Percentiles rank a stretch among this genome's conserved stretches.
These are phyloP conservation scores for Trichoderma guizhouense DNA, from an alignment of 2,329 filamentous ascomycete genomes.

Conservation along the genomic window DNA sequence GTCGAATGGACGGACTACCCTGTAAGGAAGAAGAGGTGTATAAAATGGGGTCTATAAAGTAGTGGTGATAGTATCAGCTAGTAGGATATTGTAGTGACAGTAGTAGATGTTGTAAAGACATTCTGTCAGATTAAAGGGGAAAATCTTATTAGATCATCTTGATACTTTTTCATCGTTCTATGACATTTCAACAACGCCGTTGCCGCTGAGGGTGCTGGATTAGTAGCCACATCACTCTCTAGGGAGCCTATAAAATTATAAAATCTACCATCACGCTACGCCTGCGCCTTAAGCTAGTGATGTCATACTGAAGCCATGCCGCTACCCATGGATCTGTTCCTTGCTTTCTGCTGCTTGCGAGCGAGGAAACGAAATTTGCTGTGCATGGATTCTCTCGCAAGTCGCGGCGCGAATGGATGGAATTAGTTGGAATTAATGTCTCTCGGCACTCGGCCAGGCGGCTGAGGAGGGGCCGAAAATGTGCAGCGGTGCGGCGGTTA, in stretches of 20 bases:
- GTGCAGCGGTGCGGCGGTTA: neutral
- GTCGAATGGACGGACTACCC: neutral
- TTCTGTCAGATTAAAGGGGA: too few relatives aligned
- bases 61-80: neutral
- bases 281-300: neutral
- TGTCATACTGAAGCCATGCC: conserved; percentile 8
- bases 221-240: neutral
- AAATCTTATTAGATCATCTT: too few relatives aligned
- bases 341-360: neutral
- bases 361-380: neutral
- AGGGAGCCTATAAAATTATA: neutral
- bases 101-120: neutral
- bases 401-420: neutral
- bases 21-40: neutral
- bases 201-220: neutral
- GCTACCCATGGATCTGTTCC: neutral
- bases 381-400: neutral
- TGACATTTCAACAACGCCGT: neutral
- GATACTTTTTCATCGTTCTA: too few relatives aligned
- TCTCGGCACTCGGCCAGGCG: neutral
- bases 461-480: neutral
- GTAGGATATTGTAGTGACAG: neutral
- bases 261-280: neutral
- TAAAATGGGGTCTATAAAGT: neutral
- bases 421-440: neutral